These are phyloP conservation scores for Coniella lustricola DNA, from an alignment of 2,329 filamentous ascomycete species.

Conservation along the genomic window DNA sequence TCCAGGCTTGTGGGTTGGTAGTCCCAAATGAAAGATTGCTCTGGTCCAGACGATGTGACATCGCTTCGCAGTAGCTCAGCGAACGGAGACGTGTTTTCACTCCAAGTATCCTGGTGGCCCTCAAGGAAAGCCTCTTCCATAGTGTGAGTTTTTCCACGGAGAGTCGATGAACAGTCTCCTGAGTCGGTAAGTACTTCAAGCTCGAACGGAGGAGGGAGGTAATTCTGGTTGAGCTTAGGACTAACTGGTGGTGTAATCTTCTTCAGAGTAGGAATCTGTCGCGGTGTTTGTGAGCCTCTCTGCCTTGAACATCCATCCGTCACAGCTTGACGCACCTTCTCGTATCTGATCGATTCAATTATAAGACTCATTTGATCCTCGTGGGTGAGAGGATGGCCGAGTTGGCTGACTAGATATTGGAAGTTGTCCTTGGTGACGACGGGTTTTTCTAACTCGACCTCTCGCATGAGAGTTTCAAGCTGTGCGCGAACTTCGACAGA, in stretches of 20 bases:
- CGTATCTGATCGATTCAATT: conserved; percentile 13
- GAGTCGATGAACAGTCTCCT: conserved; percentile 17
- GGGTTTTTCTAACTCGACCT: conserved; percentile 18
- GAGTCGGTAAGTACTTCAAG: conserved; percentile 18
- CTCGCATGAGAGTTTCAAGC: conserved; percentile 12
- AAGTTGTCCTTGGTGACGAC: conserved; percentile 18
- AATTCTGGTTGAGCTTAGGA: conserved; percentile 12
- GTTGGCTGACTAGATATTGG: conserved; percentile 15
- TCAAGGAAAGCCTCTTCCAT: conserved; percentile 20
- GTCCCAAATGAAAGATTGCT: not conserved
- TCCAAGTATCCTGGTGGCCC: conserved; percentile 19
- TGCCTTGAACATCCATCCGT: not conserved
- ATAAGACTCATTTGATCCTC: conserved; percentile 15
- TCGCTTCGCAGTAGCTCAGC: conserved; percentile 1
- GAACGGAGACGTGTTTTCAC: conserved; percentile 15
- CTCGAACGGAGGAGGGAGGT: conserved; percentile 17
- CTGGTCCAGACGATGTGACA: conserved; percentile 5
- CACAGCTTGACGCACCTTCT: conserved; percentile 17
- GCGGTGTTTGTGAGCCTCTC: not conserved
- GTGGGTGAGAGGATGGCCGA: conserved; percentile 18
- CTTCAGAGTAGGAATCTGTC: conserved; percentile 12
- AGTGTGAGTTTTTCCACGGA: conserved; percentile 20
- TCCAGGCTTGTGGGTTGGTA: conserved; percentile 1
- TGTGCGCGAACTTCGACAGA: conserved; percentile 3
- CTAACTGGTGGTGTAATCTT: conserved; percentile 22